Evolutionary conservation across 768 basidiomycete genomes (phyloP), one percentile per base, ranked within the genome.

Genomic region (Mycena maculata): DNA sequence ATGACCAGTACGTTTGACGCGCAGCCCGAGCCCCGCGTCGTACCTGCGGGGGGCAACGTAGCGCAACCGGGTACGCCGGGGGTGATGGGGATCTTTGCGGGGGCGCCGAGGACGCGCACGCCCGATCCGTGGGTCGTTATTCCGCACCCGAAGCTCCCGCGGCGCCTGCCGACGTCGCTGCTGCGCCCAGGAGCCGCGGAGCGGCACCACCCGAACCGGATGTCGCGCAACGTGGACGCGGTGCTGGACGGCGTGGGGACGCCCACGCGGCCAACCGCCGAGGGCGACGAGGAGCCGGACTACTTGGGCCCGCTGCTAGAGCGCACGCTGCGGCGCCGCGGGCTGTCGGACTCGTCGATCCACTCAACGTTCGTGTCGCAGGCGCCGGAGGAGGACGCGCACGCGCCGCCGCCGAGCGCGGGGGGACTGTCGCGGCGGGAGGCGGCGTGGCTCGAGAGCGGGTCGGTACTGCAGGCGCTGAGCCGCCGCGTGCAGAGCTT

Each of bases 51-150:
- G 18, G 41, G 49, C 6, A 27, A 84, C 92, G 5, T 91, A 2
- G 85, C 89, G 10, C 79, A 76, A 28, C 78, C 75, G 44, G 36
- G 41, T 15, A 18, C 60, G 55, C 20, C 73, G 27, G 84, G 80
- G 58, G 80, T 96, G 28, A 92, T 94, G 87, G 90, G 88, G 36
- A 98, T 99, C 68, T 99, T 99, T 73, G 97, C 95, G 0, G 97
- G 97, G 39, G 95, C 95, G 3, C 90, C 91, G 28, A 12, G 81
- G 36, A 77, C 79, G 30, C 76, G 79, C 4, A 69, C 79, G 13
- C 77, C 81, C 25, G 93, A 94, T 65, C 85, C 90, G 16, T 95
- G 94, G 94, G 82, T 94, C 38, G 85, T 94, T 5, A 71, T 93
- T 1, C 86, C 90, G 10, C 79, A 77, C 42, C 78, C 75, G 49